Evolutionary conservation across 768 basidiomycete genomes (phyloP).

Genomic region (Mycena olivaceomarginata): DNA sequence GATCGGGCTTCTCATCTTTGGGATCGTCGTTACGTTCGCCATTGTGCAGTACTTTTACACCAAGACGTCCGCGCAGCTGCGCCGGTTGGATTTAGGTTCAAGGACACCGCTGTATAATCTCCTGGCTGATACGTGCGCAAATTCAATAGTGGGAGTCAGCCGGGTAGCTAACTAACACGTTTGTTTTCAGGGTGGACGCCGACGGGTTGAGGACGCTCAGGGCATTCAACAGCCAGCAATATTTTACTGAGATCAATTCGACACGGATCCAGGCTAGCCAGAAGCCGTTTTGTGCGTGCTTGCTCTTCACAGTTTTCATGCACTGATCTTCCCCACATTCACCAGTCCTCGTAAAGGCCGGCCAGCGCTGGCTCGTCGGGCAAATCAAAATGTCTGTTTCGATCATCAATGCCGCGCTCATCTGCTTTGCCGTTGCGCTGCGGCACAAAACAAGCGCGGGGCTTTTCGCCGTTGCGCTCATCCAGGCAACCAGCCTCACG

Average conservation of each 20-base stretch:
- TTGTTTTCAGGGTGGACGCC: slow-evolving; percentile 10
- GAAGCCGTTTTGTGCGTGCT: slow-evolving; percentile 21
- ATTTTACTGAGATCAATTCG: slow-evolving; percentile 29
- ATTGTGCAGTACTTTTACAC: slow-evolving; percentile 30
- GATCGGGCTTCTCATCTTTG: slow-evolving; percentile 27
- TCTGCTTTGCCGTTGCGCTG: slow-evolving; percentile 24
- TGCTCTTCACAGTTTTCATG: background rate
- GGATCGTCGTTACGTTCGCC: slow-evolving; percentile 2
- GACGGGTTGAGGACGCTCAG: slow-evolving; percentile 23
- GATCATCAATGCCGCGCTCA: slow-evolving; percentile 25
- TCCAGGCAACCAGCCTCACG: slow-evolving; percentile 31
- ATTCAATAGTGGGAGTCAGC: background rate
- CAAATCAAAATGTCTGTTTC: slow-evolving; percentile 29
- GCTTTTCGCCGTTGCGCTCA: slow-evolving; percentile 30
- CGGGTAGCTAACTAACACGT: too few species aligned
- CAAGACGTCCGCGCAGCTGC: slow-evolving; percentile 28
- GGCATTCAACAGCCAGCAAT: slow-evolving; percentile 19
- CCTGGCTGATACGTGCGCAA: slow-evolving; percentile 22
- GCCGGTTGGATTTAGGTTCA: slow-evolving; percentile 23
- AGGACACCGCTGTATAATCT: slow-evolving; percentile 26
- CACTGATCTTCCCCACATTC: background rate
- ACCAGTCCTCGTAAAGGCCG: slow-evolving; percentile 28
- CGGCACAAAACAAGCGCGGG: slow-evolving; percentile 21
- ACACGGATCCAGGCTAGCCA: slow-evolving; percentile 25
- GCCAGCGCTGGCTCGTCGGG: slow-evolving; percentile 25